Evolutionary conservation across 495 filamentous ascomycete species (phyloP), one percentile per base, ranked within the genome.

Genomic region (Penicillium salamii): DNA sequence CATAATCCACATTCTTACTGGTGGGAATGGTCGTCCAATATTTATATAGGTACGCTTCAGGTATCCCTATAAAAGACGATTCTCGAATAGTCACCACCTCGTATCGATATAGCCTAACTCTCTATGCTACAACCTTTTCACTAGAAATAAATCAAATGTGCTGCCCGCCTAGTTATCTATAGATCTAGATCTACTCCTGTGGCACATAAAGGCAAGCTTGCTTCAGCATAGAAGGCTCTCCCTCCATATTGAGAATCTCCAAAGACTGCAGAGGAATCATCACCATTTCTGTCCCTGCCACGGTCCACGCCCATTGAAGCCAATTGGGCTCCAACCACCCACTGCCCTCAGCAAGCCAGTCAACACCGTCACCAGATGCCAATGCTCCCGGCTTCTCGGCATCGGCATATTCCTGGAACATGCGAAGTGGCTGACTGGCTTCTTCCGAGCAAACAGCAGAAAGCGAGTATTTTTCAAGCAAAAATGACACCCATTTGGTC

Each of bases 151-250:
- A n/a, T n/a, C n/a, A n/a, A n/a, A n/a, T n/a, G n/a, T n/a, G n/a
- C n/a, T n/a, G n/a, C n/a, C n/a, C n/a, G n/a, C n/a, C n/a, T n/a
- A n/a, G n/a, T n/a, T n/a, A n/a, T n/a, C n/a, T n/a, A n/a, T 26
- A 26, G 23, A 26, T 49, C 26, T 42, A 26, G 31, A n/a, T 39
- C 32, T 46, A 57, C 41, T 63, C 57, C 26, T 67, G 59, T 5
- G 72, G 69, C 29, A 76, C 64, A 65, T 76, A 76, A 39, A 76
- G 45, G 35, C 62, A 67, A n/a, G 61, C 59, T 43, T 60, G 61
- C 33, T 67, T 75, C 19, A 57, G 52, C 53, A 75, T 48, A 56
- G 53, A 58, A 28, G 60, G 48, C 19, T 56, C 48, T 14, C 54
- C 66, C 4, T 58, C 62, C 8, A 45, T 48, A 11, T 36, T 56